Evolutionary conservation across 768 basidiomycete species (phyloP).

Genomic region (Goffeauzyma gilvescens): DNA sequence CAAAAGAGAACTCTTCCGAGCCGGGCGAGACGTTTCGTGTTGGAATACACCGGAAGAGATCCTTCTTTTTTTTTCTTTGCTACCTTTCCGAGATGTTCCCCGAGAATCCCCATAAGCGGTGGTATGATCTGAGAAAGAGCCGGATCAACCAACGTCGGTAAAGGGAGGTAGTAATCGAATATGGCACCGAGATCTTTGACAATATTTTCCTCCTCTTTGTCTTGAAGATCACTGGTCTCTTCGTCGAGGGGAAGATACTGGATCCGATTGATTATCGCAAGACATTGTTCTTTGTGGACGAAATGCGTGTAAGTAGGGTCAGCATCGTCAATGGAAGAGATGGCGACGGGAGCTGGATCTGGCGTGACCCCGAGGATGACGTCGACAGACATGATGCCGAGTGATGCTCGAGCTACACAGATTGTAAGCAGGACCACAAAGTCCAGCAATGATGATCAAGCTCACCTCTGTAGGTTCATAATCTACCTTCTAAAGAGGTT

Average conservation of each 20-base stretch:
- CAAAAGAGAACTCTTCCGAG: constrained; percentile 44
- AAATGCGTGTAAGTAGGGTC: constrained; percentile 30
- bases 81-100: constrained; percentile 4
- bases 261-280: constrained; percentile 39
- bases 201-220: constrained; percentile 29
- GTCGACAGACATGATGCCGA: no score
- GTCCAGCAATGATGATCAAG: no score
- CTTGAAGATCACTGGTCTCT: constrained; percentile 36
- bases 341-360: no score
- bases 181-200: constrained; percentile 24
- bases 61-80: constrained; percentile 27
- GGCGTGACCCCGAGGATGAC: no score
- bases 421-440: no score
- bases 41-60: constrained; percentile 29
- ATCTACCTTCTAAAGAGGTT: no score
- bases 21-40: constrained; percentile 41
- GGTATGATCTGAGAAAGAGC: constrained; percentile 57
- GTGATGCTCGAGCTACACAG: no score
- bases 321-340: constrained; percentile 18
- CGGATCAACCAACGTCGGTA: constrained; percentile 79
- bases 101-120: constrained; percentile 49
- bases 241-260: constrained; percentile 38
- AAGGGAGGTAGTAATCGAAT: constrained; percentile 74
- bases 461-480: no score
- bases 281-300: constrained; percentile 39